Conservation (phyloP, 257 asterid species). For the Fraxinus anomala region DNA sequence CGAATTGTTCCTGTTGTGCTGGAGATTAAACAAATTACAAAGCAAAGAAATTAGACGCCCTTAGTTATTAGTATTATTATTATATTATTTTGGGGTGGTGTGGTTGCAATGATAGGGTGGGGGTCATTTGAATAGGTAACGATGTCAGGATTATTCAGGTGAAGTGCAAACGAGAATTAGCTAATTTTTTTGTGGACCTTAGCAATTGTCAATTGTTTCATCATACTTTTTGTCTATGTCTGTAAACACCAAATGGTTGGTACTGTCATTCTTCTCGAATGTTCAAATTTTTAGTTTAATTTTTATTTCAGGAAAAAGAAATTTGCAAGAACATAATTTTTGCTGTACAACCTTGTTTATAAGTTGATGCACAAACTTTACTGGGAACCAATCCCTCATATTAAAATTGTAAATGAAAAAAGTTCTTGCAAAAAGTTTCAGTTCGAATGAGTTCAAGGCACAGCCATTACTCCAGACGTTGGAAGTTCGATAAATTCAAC, state of each 20-base stretch:
- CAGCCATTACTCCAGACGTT: neutral
- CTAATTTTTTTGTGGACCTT: neutral
- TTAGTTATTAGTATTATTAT: neutral
- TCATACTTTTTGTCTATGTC: neutral
- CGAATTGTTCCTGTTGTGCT: neutral
- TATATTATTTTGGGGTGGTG: neutral
- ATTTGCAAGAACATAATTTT: neutral
- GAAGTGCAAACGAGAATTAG: neutral
- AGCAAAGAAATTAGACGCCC: neutral
- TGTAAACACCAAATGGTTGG: neutral
- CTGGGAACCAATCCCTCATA: neutral
- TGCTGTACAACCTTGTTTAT: neutral
- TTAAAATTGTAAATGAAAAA: neutral
- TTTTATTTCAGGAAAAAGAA: neutral
- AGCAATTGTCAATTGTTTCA: neutral
- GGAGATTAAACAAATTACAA: neutral
- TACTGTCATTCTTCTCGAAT: too few species aligned
- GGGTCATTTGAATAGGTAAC: neutral
- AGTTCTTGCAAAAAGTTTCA: neutral
- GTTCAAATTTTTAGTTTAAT: too few species aligned
- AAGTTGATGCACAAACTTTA: slow-evolving; percentile 2
- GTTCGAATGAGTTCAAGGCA: neutral
- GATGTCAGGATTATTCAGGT: neutral
- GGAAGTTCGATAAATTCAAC: neutral
- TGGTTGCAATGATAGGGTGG: neutral